These are phyloP conservation scores for Umbelopsis vinacea DNA, from an alignment of 192 early-diverging fungal genomes.

Conservation along the genomic window DNA sequence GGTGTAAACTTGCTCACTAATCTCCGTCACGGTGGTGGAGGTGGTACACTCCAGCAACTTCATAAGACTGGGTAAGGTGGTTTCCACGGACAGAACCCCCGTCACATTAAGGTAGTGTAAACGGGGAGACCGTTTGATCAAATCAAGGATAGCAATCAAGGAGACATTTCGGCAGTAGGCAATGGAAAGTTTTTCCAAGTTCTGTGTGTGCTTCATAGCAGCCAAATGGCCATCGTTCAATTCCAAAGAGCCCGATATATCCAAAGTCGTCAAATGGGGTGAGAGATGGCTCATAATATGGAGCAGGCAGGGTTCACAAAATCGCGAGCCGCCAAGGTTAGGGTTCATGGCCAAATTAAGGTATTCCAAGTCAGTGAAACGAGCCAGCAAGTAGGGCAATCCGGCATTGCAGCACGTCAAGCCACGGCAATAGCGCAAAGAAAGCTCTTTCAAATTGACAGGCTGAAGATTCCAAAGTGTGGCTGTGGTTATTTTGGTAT, in stretches of 20 bases:
- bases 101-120: slow-evolving; percentile 5
- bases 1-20: slow-evolving; percentile 11
- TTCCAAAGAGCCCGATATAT: slow-evolving; percentile 12
- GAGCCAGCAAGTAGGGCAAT: neutral
- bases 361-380: neutral
- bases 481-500: neutral
- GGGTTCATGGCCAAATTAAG: slow-evolving; percentile 10
- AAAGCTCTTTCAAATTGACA: neutral
- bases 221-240: neutral
- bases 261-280: neutral
- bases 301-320: neutral
- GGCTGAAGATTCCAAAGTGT: neutral
- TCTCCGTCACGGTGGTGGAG: neutral
- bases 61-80: slow-evolving; percentile 4
- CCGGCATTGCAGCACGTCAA: slow-evolving; percentile 15
- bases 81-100: neutral
- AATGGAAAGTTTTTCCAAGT: slow-evolving; percentile 8
- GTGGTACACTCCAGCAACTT: slow-evolving; percentile 4
- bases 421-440: neutral
- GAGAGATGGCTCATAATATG: neutral
- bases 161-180: neutral
- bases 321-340: slow-evolving; percentile 1
- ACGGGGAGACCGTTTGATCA: neutral
- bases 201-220: neutral
- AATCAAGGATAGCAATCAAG: neutral